Evolutionary conservation across 192 early-diverging fungal species (phyloP), one percentile per base, ranked within the genome.

Genomic region (Entomortierella chlamydospora): DNA sequence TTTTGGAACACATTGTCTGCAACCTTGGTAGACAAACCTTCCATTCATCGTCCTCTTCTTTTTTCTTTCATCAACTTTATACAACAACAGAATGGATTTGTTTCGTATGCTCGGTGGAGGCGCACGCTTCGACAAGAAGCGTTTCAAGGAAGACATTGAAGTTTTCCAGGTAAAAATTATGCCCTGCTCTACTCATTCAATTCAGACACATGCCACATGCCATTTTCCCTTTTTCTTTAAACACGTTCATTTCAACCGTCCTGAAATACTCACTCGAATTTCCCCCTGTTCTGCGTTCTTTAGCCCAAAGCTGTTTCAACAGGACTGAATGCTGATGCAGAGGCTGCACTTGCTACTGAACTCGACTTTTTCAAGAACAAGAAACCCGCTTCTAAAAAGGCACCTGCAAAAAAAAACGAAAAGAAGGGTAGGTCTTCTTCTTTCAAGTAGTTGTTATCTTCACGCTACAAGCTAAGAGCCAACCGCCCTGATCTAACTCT

Each of bases 91-190:
- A 61, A 79, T 79, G 76, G 95, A 97, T 84, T 82, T 98, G 66
- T 96, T 98, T 87, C 88, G 91, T 57, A 83, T 95, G 45, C 86
- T 99, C 20, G 94, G 94, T 33, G 86, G 90, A 18, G 97, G 97
- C 11, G 93, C 96, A 11, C 92, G 86, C 69, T 99, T 99, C 62
- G 90, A 99, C 84, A 93, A 91, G 66, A 86, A 84, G 51, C 88
- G 93, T 18, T 97, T 94, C 81, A 84, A 90, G 57, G 83, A 91
- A 3, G 96, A 97, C 67, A 86, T 97, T 55, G 84, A 92, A 9
- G 73, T 96, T 18, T 95, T 98, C 85, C 85, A 96, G 76, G 91
- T 90, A 89, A 69, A 64, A 37, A 37, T 10, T 28, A 5, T 45
- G 23, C 42, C 34, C n/a, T 26, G 4, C 17, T 56, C 15, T 4